These are phyloP conservation scores for Elasticomyces elasticus DNA, from an alignment of 495 filamentous ascomycete species.

Conservation along the genomic window DNA sequence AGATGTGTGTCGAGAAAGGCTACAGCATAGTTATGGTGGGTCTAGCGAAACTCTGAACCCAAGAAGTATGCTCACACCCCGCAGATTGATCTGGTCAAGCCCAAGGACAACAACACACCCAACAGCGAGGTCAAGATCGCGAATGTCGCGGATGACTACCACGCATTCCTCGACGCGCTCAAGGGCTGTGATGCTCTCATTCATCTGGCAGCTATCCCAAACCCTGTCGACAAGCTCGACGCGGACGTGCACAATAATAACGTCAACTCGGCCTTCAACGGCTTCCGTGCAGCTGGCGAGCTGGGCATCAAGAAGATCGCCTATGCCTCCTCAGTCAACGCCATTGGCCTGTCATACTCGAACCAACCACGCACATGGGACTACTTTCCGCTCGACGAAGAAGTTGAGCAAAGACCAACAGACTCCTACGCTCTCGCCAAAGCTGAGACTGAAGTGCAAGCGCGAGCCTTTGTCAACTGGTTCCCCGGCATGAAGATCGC, in stretches of 20 bases:
- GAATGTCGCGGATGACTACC: conserved; percentile 1
- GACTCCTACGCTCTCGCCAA: conserved; percentile 15
- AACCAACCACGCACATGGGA: conserved; percentile 8
- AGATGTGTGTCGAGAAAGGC: background rate
- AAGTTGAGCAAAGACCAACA: background rate
- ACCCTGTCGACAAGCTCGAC: conserved; percentile 8
- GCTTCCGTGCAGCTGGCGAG: conserved; percentile 10
- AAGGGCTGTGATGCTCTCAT: conserved; percentile 10
- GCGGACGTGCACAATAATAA: conserved; percentile 7
- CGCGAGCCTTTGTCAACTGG: conserved; percentile 6
- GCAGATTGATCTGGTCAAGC: background rate
- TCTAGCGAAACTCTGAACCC: background rate
- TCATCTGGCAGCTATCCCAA: conserved; percentile 11
- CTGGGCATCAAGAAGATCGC: conserved; percentile 11
- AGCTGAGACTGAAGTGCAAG: conserved; percentile 6
- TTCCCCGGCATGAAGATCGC: conserved; percentile 12
- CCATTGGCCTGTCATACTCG: conserved; percentile 11
- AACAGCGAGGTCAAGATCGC: conserved; percentile 2
- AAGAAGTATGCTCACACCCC: background rate
- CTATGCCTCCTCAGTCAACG: conserved; percentile 11
- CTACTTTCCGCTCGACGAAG: conserved; percentile 11
- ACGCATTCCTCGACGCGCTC: conserved; percentile 3
- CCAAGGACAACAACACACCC: background rate
- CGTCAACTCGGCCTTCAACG: conserved; percentile 11
- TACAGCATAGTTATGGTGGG: background rate